Base-by-base conservation (phyloP, 2,329 filamentous ascomycete species). In the Blastomyces parvus region DNA sequence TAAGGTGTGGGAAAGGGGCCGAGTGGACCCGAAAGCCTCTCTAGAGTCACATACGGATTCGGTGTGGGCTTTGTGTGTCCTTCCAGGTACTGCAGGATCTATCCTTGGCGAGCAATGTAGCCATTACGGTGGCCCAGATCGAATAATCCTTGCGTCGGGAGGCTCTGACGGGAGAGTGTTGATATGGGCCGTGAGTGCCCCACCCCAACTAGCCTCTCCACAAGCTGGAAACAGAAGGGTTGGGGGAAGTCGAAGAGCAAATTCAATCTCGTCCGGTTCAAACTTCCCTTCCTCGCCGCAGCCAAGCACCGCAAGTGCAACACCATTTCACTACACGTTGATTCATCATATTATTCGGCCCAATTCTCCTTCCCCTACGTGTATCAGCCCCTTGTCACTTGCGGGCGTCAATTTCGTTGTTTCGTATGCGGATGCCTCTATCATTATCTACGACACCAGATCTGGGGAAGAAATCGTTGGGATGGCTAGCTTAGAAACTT, bases 401-500 rank as follows among this genome's bases (percentile, higher is more conserved):
- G 86, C 84, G 2, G 93, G 94, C 2, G 89, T 95, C 70, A 88
- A 87, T 5, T 97, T 99, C 74, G 91, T 97, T 0, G 94, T 97
- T 2, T 90, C 90, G 25, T 99, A 95, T 74, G 86, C 89, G 0
- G 92, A 99, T 75, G 91, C 93, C 1, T 87, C 90, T 1, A 90
- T 97, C 61, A 80, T 97, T 19, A 88, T 97, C 22, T 99, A 93
- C 74, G 92, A 97, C 73, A 97, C 93, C 1, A 82, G 90, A 67
- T 91, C 90, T 0, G 94, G 92, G 57, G 94, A 97, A 74, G 90
- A 96, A 72, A 85, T 97, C 48, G 90, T 91, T 40, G 86, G 86
- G 57, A 97, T 99, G 93, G 90, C 91, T 44, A 97, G 91, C 73
- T 80, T 89, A 58, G 94, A 97, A 76, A 97, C 93, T 0, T 97